phyloP scores from a whole-genome alignment of 2,329 filamentous ascomycete genomes.

The Fusarium nygamai region DNA sequence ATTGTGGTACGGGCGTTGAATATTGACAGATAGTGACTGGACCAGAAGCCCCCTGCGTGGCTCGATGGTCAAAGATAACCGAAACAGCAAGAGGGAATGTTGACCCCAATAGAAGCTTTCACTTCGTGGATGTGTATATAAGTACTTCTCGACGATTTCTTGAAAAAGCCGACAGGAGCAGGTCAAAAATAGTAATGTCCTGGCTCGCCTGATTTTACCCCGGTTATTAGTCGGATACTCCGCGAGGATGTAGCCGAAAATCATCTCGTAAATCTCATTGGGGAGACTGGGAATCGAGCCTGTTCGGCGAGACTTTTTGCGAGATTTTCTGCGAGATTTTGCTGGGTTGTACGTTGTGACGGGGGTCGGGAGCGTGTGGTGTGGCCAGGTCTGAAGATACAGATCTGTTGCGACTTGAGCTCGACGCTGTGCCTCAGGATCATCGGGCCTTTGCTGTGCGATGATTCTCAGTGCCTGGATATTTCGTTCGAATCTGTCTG shows the following conservation, averaged over 20 bases:
- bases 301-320: too few relatives aligned
- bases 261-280: not conserved
- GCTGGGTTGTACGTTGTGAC: not conserved
- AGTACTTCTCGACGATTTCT: not conserved
- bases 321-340: too few relatives aligned
- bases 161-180: not conserved
- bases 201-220: not conserved
- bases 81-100: not conserved
- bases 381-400: not conserved
- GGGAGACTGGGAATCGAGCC: not conserved
- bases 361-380: not conserved
- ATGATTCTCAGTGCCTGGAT: not conserved
- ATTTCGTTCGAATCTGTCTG: not conserved
- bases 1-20: not conserved
- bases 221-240: not conserved
- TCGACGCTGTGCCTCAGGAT: conserved; percentile 11
- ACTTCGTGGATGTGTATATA: not conserved
- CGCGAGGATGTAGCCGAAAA: not conserved
- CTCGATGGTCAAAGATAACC: not conserved
- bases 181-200: not conserved
- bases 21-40: not conserved
- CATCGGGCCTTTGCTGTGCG: not conserved
- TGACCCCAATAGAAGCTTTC: too few relatives aligned
- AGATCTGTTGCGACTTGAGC: conserved; percentile 2
- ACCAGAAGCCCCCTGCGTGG: not conserved